These are phyloP conservation scores for Botrytis paeoniae DNA, from an alignment of 2,329 filamentous ascomycete genomes.

Conservation along the genomic window DNA sequence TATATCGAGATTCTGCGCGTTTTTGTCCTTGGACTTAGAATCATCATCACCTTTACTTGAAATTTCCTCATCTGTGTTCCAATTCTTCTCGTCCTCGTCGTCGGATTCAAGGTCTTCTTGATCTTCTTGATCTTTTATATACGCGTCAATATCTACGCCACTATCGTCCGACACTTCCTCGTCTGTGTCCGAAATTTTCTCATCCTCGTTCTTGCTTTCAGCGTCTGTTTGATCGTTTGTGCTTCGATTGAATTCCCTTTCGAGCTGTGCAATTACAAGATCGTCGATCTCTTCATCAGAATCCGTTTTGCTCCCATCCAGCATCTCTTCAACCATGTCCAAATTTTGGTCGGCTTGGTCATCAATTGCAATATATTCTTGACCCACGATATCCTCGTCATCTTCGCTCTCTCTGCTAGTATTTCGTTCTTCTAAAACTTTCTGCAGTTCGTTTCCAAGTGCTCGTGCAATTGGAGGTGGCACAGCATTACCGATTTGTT, in stretches of 20 bases:
- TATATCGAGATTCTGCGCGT: background rate
- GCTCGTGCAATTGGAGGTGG: slow-evolving; percentile 7
- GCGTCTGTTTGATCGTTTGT: background rate
- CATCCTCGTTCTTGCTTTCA: background rate
- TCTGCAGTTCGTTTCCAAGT: background rate
- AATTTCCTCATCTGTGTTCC: too few relatives aligned
- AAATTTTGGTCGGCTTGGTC: background rate
- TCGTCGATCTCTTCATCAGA: background rate
- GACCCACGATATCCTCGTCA: background rate
- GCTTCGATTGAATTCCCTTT: background rate
- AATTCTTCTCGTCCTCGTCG: too few relatives aligned
- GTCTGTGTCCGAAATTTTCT: background rate
- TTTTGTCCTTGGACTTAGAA: background rate
- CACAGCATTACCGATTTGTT: slow-evolving; percentile 15
- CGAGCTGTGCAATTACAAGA: background rate
- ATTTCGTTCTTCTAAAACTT: background rate
- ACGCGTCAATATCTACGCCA: too few relatives aligned
- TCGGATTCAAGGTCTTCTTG: background rate
- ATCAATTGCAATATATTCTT: background rate
- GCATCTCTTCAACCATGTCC: fast-evolving
- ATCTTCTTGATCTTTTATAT: background rate
- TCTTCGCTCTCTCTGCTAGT: too few relatives aligned
- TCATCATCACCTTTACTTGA: too few relatives aligned
- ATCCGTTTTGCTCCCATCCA: background rate
- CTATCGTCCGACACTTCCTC: background rate